Evolutionary conservation across 1,139 yeast genomes (phyloP).

Genomic region (Candida frijolesensis): DNA sequence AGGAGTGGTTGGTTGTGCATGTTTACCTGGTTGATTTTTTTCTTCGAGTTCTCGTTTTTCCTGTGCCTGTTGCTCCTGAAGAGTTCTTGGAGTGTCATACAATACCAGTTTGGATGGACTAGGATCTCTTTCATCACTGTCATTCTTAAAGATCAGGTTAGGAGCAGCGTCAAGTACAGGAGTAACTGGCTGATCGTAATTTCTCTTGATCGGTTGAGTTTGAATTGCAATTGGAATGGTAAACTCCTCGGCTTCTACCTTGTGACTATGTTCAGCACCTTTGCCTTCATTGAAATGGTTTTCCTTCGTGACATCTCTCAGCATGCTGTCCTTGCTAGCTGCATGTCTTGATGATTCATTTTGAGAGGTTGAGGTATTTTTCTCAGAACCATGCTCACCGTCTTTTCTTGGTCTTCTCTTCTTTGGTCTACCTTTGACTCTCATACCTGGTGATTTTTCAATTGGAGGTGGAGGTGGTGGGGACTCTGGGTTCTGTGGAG

Average conservation of each 20-base stretch:
- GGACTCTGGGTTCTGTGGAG: slow-evolving; percentile 4
- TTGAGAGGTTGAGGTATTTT: no score
- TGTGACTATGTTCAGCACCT: not conserved
- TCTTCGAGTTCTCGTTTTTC: slow-evolving; percentile 1
- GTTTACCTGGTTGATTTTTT: not conserved
- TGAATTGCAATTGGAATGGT: slow-evolving; percentile 7
- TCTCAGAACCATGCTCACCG: not conserved
- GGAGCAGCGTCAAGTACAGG: slow-evolving; percentile 1
- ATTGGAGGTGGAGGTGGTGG: slow-evolving; percentile 18
- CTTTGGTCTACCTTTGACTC: slow-evolving; percentile 14
- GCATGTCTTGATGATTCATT: no score
- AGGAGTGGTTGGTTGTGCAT: not conserved
- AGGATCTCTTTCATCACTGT: slow-evolving; percentile 6
- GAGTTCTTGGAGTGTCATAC: slow-evolving; percentile 6
- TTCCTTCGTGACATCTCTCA: no score
- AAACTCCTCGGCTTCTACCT: slow-evolving; percentile 3
- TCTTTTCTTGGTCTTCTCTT: slow-evolving; percentile 7
- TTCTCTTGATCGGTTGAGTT: slow-evolving; percentile 4
- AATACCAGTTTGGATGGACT: slow-evolving; percentile 9
- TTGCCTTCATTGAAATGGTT: not conserved
- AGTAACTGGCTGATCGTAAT: slow-evolving; percentile 2
- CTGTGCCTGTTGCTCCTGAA: slow-evolving; percentile 4
- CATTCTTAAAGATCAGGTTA: slow-evolving; percentile 1
- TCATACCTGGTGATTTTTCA: slow-evolving; percentile 17
- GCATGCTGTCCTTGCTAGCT: no score